Percentiles rank a stretch among this genome's conserved stretches.
Conservation (phyloP, 306 rosid species). For the Corylus americana region DNA sequence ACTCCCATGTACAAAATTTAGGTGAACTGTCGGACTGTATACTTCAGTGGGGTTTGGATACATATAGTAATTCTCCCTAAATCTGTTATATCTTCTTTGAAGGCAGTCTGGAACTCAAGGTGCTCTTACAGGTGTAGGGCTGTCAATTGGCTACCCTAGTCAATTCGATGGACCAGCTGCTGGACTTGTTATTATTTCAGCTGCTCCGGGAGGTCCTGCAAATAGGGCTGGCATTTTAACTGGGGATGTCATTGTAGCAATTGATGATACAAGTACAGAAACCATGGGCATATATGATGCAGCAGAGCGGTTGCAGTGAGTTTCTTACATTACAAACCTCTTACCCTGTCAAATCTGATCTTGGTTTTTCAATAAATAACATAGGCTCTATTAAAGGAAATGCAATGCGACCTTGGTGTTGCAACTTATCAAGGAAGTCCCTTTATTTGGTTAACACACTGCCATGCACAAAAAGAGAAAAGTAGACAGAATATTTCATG, state of each 20-base stretch:
- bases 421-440: background rate
- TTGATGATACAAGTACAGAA: constrained; percentile 80
- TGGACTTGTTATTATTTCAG: constrained; percentile 84
- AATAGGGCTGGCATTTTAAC: constrained; percentile 78
- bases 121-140: constrained; percentile 89
- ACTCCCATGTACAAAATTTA: background rate
- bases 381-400: constrained; percentile 2
- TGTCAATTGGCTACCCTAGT: constrained; percentile 88
- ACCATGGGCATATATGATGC: constrained; percentile 90
- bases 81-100: constrained; percentile 57
- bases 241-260: constrained; percentile 81
- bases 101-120: constrained; percentile 99
- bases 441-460: background rate
- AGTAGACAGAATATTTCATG: background rate
- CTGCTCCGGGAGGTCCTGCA: constrained; percentile 94
- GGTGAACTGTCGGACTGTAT: background rate
- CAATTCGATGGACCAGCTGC: constrained; percentile 53
- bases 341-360: constrained; percentile 21
- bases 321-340: constrained; percentile 36
- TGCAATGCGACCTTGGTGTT: constrained; percentile 11
- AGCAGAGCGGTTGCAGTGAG: constrained; percentile 91
- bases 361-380: constrained; percentile 8
- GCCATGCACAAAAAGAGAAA: background rate
- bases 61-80: constrained; percentile 29
- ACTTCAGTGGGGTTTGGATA: constrained; percentile 22